Evolutionary conservation across 2,329 filamentous ascomycete genomes (phyloP).

Genomic region (Microdochium bolleyi): DNA sequence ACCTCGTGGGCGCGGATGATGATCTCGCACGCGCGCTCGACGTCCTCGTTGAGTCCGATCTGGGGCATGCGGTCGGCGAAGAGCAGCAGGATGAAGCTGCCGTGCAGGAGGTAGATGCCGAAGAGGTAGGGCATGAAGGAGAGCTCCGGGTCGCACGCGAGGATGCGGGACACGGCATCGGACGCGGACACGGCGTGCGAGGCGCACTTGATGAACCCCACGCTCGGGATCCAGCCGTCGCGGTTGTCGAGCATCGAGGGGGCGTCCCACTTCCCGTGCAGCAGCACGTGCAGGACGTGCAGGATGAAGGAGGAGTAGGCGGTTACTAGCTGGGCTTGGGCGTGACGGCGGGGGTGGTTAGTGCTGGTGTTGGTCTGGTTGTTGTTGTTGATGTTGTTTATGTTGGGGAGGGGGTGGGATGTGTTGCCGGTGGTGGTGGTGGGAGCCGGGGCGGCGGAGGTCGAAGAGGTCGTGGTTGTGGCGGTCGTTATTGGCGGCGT

Average conservation of each 20-base stretch:
- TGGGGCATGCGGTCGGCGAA: slow-evolving; percentile 57
- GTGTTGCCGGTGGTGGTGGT: neutral
- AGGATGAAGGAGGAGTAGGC: slow-evolving; percentile 82
- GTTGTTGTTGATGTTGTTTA: too few species aligned
- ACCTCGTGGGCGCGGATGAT: slow-evolving; percentile 90
- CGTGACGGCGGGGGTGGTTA: neutral
- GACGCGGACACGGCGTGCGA: slow-evolving; percentile 83
- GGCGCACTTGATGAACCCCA: slow-evolving; percentile 34
- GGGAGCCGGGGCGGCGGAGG: neutral
- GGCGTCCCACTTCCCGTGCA: slow-evolving; percentile 76
- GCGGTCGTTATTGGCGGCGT: neutral
- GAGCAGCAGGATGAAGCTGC: slow-evolving; percentile 77
- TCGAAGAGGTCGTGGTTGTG: neutral
- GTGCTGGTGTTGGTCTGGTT: neutral
- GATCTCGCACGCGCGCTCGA: slow-evolving; percentile 83
- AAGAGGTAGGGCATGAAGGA: slow-evolving; percentile 98
- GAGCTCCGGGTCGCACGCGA: slow-evolving; percentile 83
- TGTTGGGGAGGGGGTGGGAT: too few species aligned
- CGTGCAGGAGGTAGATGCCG: slow-evolving; percentile 88
- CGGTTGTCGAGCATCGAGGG: slow-evolving; percentile 39
- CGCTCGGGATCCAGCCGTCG: slow-evolving; percentile 38
- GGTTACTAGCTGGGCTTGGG: neutral
- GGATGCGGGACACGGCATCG: slow-evolving; percentile 77
- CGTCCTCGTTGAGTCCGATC: slow-evolving; percentile 66
- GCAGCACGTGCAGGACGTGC: slow-evolving; percentile 84